A percentile compares a stretch with the other conserved stretches of the same genome.
Evolutionary conservation across 1,139 yeast species (phyloP).

Genomic region (Pichia sp.): DNA sequence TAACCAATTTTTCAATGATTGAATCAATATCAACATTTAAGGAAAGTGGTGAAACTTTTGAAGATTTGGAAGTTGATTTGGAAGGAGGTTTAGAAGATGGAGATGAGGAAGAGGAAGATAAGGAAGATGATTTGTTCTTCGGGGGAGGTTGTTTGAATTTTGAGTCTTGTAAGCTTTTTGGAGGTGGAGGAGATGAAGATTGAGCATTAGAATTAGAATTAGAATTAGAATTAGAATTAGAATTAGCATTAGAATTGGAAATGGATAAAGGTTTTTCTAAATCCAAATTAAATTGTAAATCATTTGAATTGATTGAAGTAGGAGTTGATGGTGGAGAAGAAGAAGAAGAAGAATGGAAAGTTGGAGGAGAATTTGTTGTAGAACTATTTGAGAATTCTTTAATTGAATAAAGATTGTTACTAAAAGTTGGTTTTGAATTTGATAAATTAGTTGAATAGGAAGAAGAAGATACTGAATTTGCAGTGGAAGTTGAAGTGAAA

Average conservation of each 20-base stretch:
- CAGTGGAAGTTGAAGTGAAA: background rate
- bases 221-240: too few species aligned
- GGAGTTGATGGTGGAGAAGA: slow-evolving; percentile 9
- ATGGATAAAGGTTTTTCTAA: background rate
- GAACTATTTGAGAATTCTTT: slow-evolving; percentile 35
- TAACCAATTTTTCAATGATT: slow-evolving; percentile 48
- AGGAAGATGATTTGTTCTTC: background rate
- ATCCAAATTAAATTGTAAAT: slow-evolving; percentile 14
- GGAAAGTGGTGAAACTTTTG: background rate
- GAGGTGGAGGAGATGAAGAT: background rate
- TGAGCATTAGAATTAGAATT: background rate
- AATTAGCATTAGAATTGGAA: background rate
- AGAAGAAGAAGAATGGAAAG: slow-evolving; percentile 28
- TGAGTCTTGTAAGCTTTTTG: background rate
- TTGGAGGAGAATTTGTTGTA: background rate
- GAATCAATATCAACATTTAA: slow-evolving; percentile 41
- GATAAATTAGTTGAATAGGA: slow-evolving; percentile 2
- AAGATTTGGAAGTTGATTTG: background rate
- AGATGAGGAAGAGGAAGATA: background rate
- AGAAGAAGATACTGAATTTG: slow-evolving; percentile 4
- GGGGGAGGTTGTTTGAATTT: slow-evolving; percentile 8
- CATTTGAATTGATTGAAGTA: slow-evolving; percentile 6
- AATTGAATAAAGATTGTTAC: slow-evolving; percentile 35
- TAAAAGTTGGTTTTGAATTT: slow-evolving; percentile 1
- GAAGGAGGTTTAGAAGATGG: background rate